Evolutionary conservation across 2,329 filamentous ascomycete species (phyloP).

Genomic region (Penicillium expansum): DNA sequence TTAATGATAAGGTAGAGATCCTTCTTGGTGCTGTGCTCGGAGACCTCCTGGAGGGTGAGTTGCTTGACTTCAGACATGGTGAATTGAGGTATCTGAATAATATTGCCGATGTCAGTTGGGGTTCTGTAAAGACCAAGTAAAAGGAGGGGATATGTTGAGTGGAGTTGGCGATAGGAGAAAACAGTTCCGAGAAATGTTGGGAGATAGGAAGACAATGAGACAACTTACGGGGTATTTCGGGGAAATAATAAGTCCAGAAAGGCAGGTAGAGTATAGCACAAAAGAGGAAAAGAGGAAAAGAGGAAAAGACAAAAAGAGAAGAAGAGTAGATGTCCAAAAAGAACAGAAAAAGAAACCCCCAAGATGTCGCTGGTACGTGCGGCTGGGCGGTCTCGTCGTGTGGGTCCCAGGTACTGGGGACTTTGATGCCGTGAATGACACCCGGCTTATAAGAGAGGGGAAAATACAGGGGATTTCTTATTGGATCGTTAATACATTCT

Average conservation of each 20-base stretch:
- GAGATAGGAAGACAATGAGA: not conserved
- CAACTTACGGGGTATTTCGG: not conserved
- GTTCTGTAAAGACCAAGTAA: slow-evolving; percentile 1
- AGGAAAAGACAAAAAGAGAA: slow-evolving; percentile 5
- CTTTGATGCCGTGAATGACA: slow-evolving; percentile 14
- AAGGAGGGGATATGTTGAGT: slow-evolving; percentile 4
- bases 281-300: not conserved
- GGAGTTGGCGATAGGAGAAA: slow-evolving; percentile 7
- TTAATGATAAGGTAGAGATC: slow-evolving; percentile 89
- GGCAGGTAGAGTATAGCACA: not conserved
- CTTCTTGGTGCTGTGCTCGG: slow-evolving; percentile 85
- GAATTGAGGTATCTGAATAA: slow-evolving; percentile 12
- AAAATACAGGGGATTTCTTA: not conserved
- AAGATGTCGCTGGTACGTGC: slow-evolving; percentile 10
- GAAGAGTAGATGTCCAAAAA: not conserved
- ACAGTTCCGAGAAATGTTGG: not conserved
- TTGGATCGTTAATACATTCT: not conserved
- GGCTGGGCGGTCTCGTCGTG: slow-evolving; percentile 14
- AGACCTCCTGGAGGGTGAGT: slow-evolving; percentile 77
- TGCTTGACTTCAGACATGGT: slow-evolving; percentile 57
- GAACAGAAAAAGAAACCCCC: slow-evolving; percentile 7
- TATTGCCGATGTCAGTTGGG: not conserved
- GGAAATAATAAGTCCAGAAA: not conserved
- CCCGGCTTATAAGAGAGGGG: not conserved
- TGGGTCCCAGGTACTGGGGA: slow-evolving; percentile 13